A percentile compares a stretch with the other conserved stretches of the same genome.
These are phyloP conservation scores for Straminergon stramineum DNA, from an alignment of 225 moss, liverwort and hornwort genomes.

Conservation along the genomic window DNA sequence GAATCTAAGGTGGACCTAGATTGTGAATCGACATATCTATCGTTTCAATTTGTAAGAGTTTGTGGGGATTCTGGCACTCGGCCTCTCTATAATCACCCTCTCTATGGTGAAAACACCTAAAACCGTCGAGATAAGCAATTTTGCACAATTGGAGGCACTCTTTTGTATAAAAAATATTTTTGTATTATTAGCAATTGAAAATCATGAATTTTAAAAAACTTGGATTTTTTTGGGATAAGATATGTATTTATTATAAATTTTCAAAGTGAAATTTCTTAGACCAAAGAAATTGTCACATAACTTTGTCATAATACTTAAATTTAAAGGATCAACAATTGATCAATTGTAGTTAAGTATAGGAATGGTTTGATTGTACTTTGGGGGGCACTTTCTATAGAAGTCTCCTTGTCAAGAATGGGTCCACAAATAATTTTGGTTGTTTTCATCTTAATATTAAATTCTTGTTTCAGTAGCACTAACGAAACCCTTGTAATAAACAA, in stretches of 20 bases:
- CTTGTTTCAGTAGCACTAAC: background rate
- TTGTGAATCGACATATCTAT: background rate
- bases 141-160: background rate
- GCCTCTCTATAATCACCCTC: background rate
- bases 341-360: accelerated
- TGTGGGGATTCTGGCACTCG: background rate
- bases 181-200: background rate
- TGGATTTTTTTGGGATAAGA: background rate
- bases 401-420: background rate
- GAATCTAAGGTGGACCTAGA: accelerated
- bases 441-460: background rate
- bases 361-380: background rate
- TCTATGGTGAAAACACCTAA: background rate
- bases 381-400: background rate
- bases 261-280: accelerated
- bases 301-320: background rate
- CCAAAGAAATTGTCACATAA: accelerated
- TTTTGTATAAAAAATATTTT: accelerated
- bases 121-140: background rate
- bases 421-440: accelerated
- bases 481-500: background rate
- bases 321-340: background rate
- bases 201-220: no score
- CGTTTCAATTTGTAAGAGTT: background rate
- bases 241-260: background rate